Percentiles rank a stretch among this genome's conserved stretches.
These are phyloP conservation scores for Geoglossum glabrum DNA, from an alignment of 495 filamentous ascomycete species.

Conservation along the genomic window DNA sequence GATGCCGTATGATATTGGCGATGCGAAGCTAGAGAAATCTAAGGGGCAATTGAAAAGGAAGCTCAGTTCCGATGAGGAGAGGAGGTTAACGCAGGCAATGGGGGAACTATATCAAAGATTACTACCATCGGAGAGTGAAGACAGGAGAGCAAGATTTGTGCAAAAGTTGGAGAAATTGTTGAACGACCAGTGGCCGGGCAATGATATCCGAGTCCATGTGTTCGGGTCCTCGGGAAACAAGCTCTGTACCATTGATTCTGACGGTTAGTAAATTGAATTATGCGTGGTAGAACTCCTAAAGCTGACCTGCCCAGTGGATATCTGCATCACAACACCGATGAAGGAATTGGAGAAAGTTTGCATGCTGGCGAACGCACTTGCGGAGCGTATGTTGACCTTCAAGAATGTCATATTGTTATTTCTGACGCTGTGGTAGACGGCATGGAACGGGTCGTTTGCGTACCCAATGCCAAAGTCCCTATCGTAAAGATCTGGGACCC, in stretches of 20 bases:
- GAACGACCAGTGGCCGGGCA: constrained; percentile 77
- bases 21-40: constrained; percentile 47
- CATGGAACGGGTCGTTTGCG: constrained; percentile 88
- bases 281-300: neutral
- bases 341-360: constrained; percentile 74
- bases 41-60: constrained; percentile 43
- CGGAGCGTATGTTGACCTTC: constrained; percentile 42
- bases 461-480: constrained; percentile 83
- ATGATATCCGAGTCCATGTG: constrained; percentile 73
- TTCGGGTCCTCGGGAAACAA: constrained; percentile 96
- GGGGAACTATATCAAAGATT: constrained; percentile 64
- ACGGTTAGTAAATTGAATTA: constrained; percentile 39
- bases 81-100: constrained; percentile 61
- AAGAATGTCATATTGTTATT: neutral
- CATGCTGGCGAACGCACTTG: constrained; percentile 64
- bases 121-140: constrained; percentile 66
- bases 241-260: constrained; percentile 87
- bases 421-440: constrained; percentile 38
- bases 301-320: constrained; percentile 46
- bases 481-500: constrained; percentile 99
- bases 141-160: constrained; percentile 52
- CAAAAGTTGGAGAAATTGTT: constrained; percentile 70
- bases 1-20: constrained; percentile 81
- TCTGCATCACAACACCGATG: constrained; percentile 84
- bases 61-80: constrained; percentile 55